Evolutionary conservation across 768 basidiomycete species (phyloP).

Genomic region (Boletus vinaceobasis): DNA sequence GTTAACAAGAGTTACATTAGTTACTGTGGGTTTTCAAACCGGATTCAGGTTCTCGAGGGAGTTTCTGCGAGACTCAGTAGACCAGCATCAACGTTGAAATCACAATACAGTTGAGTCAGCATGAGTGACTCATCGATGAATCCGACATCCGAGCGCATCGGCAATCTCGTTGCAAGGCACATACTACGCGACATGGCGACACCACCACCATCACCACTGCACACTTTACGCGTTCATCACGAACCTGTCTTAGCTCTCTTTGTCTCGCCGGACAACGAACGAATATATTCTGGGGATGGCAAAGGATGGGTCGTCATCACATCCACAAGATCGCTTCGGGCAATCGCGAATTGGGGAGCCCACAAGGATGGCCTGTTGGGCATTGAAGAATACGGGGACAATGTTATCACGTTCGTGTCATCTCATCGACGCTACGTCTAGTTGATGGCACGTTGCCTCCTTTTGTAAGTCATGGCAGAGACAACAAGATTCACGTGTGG

Average conservation of each 20-base stretch:
- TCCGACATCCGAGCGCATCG: too few relatives aligned
- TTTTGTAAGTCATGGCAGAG: slow-evolving; percentile 61
- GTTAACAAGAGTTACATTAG: too few relatives aligned
- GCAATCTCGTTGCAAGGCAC: too few relatives aligned
- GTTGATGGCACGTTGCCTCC: background rate
- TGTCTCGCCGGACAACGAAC: slow-evolving; percentile 69
- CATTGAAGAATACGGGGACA: slow-evolving; percentile 66
- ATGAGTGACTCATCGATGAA: too few relatives aligned
- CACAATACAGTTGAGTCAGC: too few relatives aligned
- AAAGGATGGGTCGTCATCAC: slow-evolving; percentile 76
- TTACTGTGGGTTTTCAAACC: background rate
- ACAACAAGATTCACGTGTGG: slow-evolving; percentile 85
- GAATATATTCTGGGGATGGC: slow-evolving; percentile 84
- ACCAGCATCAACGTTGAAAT: too few relatives aligned
- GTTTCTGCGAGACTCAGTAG: too few relatives aligned
- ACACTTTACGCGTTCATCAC: slow-evolving; percentile 72
- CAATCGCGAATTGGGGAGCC: slow-evolving; percentile 71
- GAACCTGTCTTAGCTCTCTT: slow-evolving; percentile 57
- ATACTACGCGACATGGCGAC: background rate
- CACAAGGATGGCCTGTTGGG: slow-evolving; percentile 78
- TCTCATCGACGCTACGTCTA: background rate
- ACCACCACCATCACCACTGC: slow-evolving; percentile 57
- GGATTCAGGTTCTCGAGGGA: too few relatives aligned
- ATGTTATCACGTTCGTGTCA: slow-evolving; percentile 71
- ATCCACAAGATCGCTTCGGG: slow-evolving; percentile 72